Conservation (phyloP, 768 basidiomycete species). For the Calocera cornea region DNA sequence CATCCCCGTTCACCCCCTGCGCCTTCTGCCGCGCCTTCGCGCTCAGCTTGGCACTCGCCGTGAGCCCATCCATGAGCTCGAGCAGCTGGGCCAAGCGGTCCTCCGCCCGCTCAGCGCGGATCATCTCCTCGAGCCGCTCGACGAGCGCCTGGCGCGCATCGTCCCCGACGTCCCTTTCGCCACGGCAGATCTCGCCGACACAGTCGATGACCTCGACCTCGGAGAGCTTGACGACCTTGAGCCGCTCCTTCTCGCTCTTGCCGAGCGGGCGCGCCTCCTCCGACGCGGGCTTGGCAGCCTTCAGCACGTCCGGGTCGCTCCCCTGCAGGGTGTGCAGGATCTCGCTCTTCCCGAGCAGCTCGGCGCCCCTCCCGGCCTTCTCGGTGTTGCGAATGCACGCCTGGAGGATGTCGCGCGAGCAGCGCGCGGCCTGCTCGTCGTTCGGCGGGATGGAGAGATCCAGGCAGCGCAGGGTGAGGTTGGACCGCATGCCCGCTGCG, state of each 20-base stretch:
- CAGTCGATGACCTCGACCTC: neutral
- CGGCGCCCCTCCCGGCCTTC: constrained; percentile 30
- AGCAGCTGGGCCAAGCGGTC: constrained; percentile 48
- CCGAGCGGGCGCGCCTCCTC: neutral
- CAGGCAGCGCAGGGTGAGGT: constrained; percentile 77
- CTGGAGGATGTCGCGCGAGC: constrained; percentile 73
- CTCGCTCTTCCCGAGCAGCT: neutral
- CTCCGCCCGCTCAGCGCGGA: constrained; percentile 22
- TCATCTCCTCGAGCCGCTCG: constrained; percentile 37
- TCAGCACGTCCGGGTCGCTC: neutral
- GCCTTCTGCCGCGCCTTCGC: constrained; percentile 9
- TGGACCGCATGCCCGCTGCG: constrained; percentile 64
- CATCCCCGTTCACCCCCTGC: constrained; percentile 3
- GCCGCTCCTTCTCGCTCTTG: neutral
- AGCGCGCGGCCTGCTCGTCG: constrained; percentile 64
- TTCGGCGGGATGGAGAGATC: constrained; percentile 85
- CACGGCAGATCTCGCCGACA: constrained; percentile 2
- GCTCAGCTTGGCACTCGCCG: constrained; percentile 39
- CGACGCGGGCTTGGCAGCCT: neutral
- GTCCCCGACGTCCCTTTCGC: neutral
- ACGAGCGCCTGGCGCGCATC: constrained; percentile 31
- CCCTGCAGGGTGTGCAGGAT: neutral
- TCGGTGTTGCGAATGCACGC: constrained; percentile 90
- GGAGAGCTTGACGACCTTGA: neutral
- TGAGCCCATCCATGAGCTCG: constrained; percentile 56